phyloP scores from a whole-genome alignment of 306 rosid species.

The Medicago truncatula region DNA sequence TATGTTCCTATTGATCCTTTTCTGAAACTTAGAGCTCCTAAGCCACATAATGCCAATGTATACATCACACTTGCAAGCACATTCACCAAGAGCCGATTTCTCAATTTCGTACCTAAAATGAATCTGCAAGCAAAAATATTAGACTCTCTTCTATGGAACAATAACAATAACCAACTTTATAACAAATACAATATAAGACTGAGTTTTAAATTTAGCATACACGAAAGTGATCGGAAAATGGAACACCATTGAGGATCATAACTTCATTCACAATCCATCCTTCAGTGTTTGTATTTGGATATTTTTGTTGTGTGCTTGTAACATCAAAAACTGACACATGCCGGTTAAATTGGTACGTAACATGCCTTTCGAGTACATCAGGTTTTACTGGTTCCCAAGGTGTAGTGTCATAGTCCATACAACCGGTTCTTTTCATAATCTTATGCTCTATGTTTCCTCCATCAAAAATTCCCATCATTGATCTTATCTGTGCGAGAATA shows the following conservation, averaged over 20 bases:
- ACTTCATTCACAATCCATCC: slow-evolving; percentile 77
- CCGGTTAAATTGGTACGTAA: slow-evolving; percentile 68
- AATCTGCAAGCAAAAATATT: slow-evolving; percentile 53
- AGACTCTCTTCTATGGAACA: not conserved
- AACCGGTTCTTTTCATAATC: slow-evolving; percentile 69
- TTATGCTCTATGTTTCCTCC: slow-evolving; percentile 78
- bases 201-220: slow-evolving; percentile 53
- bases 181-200: not conserved
- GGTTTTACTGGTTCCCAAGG: slow-evolving; percentile 65
- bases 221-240: slow-evolving; percentile 65
- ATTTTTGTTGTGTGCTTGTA: slow-evolving; percentile 68
- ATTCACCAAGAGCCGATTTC: slow-evolving; percentile 53
- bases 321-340: slow-evolving; percentile 64
- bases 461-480: slow-evolving; percentile 64
- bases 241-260: slow-evolving; percentile 73
- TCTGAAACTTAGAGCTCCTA: slow-evolving; percentile 67
- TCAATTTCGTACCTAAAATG: slow-evolving; percentile 68
- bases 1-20: slow-evolving; percentile 65
- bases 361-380: slow-evolving; percentile 49
- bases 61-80: slow-evolving; percentile 68
- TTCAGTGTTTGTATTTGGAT: slow-evolving; percentile 44
- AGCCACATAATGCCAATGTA: slow-evolving; percentile 64
- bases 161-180: slow-evolving; percentile 16
- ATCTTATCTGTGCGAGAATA: slow-evolving; percentile 58
- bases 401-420: slow-evolving; percentile 65